phyloP scores from a whole-genome alignment of 768 basidiomycete genomes.

The Russula olivacea region DNA sequence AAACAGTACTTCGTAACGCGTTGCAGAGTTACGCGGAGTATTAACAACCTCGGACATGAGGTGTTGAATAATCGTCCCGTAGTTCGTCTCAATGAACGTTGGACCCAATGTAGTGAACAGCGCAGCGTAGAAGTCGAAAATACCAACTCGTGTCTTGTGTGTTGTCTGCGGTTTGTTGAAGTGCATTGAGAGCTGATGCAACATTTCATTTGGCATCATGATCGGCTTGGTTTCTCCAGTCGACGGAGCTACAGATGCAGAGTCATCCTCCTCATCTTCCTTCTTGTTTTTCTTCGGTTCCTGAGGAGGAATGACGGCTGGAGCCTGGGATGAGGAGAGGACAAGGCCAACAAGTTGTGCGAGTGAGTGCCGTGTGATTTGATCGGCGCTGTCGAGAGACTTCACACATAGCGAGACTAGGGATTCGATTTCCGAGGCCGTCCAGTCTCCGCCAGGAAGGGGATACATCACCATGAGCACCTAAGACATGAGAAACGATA shows the following conservation, averaged over 20 bases:
- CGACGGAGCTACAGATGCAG: conserved; percentile 39
- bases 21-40: conserved; percentile 45
- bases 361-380: conserved; percentile 72
- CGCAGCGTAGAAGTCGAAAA: conserved; percentile 84
- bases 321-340: conserved; percentile 76
- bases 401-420: conserved; percentile 63
- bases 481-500: conserved; percentile 32
- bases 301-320: conserved; percentile 42
- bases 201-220: conserved; percentile 72
- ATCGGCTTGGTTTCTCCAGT: conserved; percentile 62
- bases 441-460: conserved; percentile 48
- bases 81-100: conserved; percentile 76
- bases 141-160: conserved; percentile 71
- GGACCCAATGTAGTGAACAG: conserved; percentile 71
- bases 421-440: conserved; percentile 69
- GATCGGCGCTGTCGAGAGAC: conserved; percentile 76
- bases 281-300: conserved; percentile 61
- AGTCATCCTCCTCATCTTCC: conserved; percentile 55
- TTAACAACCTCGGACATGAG: conserved; percentile 72
- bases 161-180: conserved; percentile 71
- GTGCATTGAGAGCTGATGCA: conserved; percentile 67
- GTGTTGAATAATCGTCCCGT: conserved; percentile 70
- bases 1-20: conserved; percentile 69
- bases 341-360: conserved; percentile 78
- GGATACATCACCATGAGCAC: conserved; percentile 56